Conservation (phyloP, 1,284 basidiomycete genomes). For the Amylostereum chailletii region DNA sequence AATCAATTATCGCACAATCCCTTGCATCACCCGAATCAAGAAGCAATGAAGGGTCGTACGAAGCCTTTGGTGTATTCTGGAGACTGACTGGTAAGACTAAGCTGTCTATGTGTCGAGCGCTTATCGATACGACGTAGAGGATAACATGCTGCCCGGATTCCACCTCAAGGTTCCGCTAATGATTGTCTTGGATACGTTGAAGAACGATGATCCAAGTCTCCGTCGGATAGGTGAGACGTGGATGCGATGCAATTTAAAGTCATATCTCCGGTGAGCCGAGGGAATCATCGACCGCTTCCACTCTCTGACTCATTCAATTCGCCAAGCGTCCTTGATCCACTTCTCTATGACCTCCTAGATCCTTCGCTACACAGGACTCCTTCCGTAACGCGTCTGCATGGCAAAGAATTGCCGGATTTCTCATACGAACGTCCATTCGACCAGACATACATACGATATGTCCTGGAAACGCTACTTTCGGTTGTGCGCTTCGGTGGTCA, state of each 20-base stretch:
- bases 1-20: conserved; percentile 68
- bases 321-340: conserved; percentile 75
- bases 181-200: conserved; percentile 78
- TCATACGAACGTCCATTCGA: conserved; percentile 73
- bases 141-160: conserved; percentile 72
- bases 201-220: conserved; percentile 63
- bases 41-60: conserved; percentile 57
- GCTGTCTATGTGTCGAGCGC: conserved; percentile 4
- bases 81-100: conserved; percentile 63
- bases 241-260: conserved; percentile 91
- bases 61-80: conserved; percentile 92
- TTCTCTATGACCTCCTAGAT: conserved; percentile 73
- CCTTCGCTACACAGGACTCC: conserved; percentile 50
- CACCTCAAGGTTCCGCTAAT: conserved; percentile 81
- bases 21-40: conserved; percentile 45
- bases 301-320: conserved; percentile 5
- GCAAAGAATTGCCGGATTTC: conserved; percentile 59
- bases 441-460: conserved; percentile 60
- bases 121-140: conserved; percentile 44
- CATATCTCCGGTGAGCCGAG: conserved; percentile 67
- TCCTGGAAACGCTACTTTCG: conserved; percentile 70
- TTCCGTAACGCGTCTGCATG: conserved; percentile 45
- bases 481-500: conserved; percentile 84
- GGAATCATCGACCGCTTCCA: neutral
- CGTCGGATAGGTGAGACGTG: conserved; percentile 85